Base-by-base conservation (phyloP, 2,329 filamentous ascomycete genomes). In the Fusarium beomiforme region DNA sequence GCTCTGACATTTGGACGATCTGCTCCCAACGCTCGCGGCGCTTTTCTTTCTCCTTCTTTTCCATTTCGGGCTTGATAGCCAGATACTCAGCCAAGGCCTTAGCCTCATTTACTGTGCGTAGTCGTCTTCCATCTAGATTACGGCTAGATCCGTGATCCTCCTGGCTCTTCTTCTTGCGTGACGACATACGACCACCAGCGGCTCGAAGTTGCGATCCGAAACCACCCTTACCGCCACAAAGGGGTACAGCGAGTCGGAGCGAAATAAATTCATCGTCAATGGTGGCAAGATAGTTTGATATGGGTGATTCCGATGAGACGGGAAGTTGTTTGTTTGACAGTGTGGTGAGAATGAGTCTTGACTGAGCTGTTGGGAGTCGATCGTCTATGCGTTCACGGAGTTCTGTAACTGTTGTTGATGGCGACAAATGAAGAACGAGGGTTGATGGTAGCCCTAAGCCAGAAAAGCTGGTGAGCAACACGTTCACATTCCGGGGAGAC, bases 141-240 rank as follows among this genome's bases (percentile, higher is more conserved):
- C 96, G 90, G 78, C 93, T 97, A 5, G 95, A 98, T 26, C 91
- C 95, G 77, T 97, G 95, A 68, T 94, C 91, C 39, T 97, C 94
- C 75, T 93, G 90, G 60, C 91, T 91, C 77, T 91, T 91, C 86
- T 95, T 96, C 85, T 97, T 97, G 76, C 89, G 89, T n/a, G 93
- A 95, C 5, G 94, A 97, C 96, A 99, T 99, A 83, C 97, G 95
- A 42, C 97, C 96, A 78, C 97, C 96, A 6, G 96, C 96, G 1
- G 97, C 96, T 78, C 97, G 93, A 39, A 99, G 90, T 81, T 99
- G 97, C 3, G 95, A 98, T 58, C 96, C 96, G 79, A 99, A 99
- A 77, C 96, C 96, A 81, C 96, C 96, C 80, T 99, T 99, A 79
- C 97, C 97, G 84, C 97, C 96, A 75, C 92, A 93, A 41, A 98